Percentiles rank a stretch among this genome's conserved stretches.
Conservation (phyloP, 306 rosid genomes). For the Sicyos edulis region DNA sequence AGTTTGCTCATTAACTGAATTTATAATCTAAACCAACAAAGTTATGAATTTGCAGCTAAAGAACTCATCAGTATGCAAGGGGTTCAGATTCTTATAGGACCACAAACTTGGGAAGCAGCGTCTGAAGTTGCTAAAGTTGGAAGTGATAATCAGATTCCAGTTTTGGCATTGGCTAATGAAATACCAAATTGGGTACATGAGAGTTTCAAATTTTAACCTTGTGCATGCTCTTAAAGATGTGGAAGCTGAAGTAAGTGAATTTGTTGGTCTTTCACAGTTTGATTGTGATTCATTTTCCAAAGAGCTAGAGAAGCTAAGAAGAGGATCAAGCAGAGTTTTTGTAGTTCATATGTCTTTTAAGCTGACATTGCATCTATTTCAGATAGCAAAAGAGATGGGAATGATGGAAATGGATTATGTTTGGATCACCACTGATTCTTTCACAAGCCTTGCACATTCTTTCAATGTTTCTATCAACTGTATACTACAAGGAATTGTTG, state of each 20-base stretch:
- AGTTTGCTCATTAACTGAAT: too few relatives aligned
- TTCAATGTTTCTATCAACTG: conserved; percentile 34
- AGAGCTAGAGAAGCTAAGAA: conserved; percentile 35
- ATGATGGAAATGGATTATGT: conserved; percentile 46
- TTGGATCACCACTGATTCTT: conserved; percentile 48
- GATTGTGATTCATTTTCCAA: conserved; percentile 29
- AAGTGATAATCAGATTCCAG: conserved; percentile 26
- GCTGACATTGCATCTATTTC: conserved; percentile 30
- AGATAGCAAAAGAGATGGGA: conserved; percentile 32
- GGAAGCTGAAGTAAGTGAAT: conserved; percentile 23
- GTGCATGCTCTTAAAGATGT: conserved; percentile 24
- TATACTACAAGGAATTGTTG: conserved; percentile 43
- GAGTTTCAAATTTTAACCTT: conserved; percentile 35
- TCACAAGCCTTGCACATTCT: conserved; percentile 44
- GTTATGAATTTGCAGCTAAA: conserved; percentile 32
- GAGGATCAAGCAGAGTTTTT: conserved; percentile 36
- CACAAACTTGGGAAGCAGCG: conserved; percentile 43
- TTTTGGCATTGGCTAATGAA: conserved; percentile 36
- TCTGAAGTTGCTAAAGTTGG: conserved; percentile 32
- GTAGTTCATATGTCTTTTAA: conserved; percentile 34
- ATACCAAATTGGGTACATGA: conserved; percentile 39
- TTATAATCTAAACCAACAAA: background rate
- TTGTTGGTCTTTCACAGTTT: conserved; percentile 32
- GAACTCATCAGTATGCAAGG: conserved; percentile 25
- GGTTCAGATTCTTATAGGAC: conserved; percentile 40